These are phyloP conservation scores for Mycoemilia scoparia DNA, from an alignment of 192 early-diverging fungal genomes.

Conservation along the genomic window DNA sequence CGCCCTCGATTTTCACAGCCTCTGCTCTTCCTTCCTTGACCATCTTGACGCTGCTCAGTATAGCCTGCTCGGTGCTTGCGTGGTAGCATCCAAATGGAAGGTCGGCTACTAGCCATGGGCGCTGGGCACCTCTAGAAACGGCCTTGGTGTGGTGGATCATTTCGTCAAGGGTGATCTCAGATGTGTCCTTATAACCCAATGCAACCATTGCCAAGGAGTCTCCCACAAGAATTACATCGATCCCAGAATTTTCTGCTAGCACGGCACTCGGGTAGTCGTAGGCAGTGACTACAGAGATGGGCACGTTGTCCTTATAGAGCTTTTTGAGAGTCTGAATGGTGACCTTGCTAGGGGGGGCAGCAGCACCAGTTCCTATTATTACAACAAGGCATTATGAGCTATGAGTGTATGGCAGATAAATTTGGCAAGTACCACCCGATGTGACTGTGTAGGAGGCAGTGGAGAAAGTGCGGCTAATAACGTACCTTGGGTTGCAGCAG, in stretches of 20 bases:
- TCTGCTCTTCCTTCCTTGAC: constrained; percentile 82
- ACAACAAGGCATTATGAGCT: too few relatives aligned
- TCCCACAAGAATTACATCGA: constrained; percentile 84
- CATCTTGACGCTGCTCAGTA: constrained; percentile 62
- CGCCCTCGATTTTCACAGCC: constrained; percentile 93
- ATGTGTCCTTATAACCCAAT: constrained; percentile 73
- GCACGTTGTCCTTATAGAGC: constrained; percentile 49
- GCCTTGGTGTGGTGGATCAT: constrained; percentile 93
- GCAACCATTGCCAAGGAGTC: constrained; percentile 96
- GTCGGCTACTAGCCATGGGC: constrained; percentile 71
- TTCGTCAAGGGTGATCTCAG: constrained; percentile 75
- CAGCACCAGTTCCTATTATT: too few relatives aligned
- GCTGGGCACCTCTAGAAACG: constrained; percentile 60
- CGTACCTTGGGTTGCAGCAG: too few relatives aligned
- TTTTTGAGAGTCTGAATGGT: constrained; percentile 65
- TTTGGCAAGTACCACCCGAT: too few relatives aligned
- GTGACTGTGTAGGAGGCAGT: too few relatives aligned
- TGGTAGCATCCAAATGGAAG: constrained; percentile 92
- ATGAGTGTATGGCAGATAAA: too few relatives aligned
- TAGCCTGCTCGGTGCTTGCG: constrained; percentile 43
- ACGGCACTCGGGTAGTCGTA: constrained; percentile 87
- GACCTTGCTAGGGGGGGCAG: constrained; percentile 58
- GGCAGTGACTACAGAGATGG: constrained; percentile 90
- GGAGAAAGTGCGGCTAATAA: too few relatives aligned
- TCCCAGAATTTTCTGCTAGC: constrained; percentile 60